Evolutionary conservation across 768 basidiomycete species (phyloP).

Genomic region (Suillus sp.): DNA sequence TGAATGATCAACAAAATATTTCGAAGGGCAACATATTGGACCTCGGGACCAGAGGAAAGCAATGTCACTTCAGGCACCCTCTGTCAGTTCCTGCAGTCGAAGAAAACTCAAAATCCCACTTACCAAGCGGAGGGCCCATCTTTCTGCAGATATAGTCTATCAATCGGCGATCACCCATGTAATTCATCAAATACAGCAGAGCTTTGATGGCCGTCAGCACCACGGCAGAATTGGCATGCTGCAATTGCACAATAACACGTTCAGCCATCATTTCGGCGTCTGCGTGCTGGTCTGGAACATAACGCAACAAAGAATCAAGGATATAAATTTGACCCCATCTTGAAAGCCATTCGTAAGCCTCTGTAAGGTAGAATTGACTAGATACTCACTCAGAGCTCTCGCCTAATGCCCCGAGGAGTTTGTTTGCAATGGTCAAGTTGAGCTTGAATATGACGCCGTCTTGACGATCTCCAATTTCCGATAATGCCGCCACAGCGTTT

Average conservation of each 20-base stretch:
- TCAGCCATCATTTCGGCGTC: constrained; percentile 98
- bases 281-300: constrained; percentile 82
- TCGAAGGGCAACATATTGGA: constrained; percentile 95
- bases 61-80: constrained; percentile 68
- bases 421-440: constrained; percentile 85
- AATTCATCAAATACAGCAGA: constrained; percentile 96
- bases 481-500: constrained; percentile 93
- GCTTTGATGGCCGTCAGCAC: constrained; percentile 98
- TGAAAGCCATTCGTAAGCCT: constrained; percentile 18
- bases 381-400: constrained; percentile 94
- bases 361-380: constrained; percentile 9
- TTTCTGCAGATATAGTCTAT: constrained; percentile 94
- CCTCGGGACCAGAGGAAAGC: constrained; percentile 95
- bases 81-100: constrained; percentile 6
- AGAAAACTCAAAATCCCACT: constrained; percentile 1
- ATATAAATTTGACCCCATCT: constrained; percentile 99
- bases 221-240: constrained; percentile 99
- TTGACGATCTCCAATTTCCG: constrained; percentile 95
- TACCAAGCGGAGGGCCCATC: constrained; percentile 97
- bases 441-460: constrained; percentile 93
- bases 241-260: constrained; percentile 88
- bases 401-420: constrained; percentile 84
- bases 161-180: constrained; percentile 87
- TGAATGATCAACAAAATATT: constrained; percentile 98
- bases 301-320: constrained; percentile 89